A percentile compares a stretch with the other conserved stretches of the same genome.
These are phyloP conservation scores for Neostapfia colusana DNA, from an alignment of 176 grass and related monocot genomes.

Conservation along the genomic window DNA sequence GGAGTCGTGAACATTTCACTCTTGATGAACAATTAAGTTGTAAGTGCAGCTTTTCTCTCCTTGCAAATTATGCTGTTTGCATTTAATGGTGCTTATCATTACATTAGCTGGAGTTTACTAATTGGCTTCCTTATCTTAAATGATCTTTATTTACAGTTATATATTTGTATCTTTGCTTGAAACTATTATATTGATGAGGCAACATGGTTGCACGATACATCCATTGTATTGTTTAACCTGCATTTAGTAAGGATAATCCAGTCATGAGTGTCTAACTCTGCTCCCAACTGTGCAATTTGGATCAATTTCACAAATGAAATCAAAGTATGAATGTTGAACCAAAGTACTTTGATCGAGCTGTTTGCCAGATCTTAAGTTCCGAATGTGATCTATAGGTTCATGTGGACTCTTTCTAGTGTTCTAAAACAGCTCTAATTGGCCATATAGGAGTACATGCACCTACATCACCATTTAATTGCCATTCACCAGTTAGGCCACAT, in stretches of 20 bases:
- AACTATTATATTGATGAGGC: constrained; percentile 11
- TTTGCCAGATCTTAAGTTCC: constrained; percentile 9
- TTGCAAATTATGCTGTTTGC: constrained; percentile 8
- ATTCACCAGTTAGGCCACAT: neutral
- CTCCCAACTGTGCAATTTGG: neutral
- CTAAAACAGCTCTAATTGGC: neutral
- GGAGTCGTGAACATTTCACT: constrained; percentile 87
- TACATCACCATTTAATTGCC: neutral
- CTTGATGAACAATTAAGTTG: constrained; percentile 93
- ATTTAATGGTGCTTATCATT: constrained; percentile 15
- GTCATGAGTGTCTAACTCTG: constrained; percentile 20
- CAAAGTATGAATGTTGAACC: constrained; percentile 10
- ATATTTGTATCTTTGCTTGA: constrained; percentile 6
- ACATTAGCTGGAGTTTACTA: neutral
- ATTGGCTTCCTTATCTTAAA: constrained; percentile 13
- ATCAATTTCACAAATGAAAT: neutral
- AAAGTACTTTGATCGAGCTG: neutral
- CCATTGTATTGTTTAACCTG: constrained; percentile 25
- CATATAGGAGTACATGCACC: neutral
- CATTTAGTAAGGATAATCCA: constrained; percentile 8
- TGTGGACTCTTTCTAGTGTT: neutral
- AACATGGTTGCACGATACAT: constrained; percentile 17
- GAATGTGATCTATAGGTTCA: constrained; percentile 1
- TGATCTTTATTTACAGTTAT: constrained; percentile 4
- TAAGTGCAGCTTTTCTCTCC: constrained; percentile 50